phyloP scores from a whole-genome alignment of 805 yeast genomes.

The Saccharomycopsis capsularis region DNA sequence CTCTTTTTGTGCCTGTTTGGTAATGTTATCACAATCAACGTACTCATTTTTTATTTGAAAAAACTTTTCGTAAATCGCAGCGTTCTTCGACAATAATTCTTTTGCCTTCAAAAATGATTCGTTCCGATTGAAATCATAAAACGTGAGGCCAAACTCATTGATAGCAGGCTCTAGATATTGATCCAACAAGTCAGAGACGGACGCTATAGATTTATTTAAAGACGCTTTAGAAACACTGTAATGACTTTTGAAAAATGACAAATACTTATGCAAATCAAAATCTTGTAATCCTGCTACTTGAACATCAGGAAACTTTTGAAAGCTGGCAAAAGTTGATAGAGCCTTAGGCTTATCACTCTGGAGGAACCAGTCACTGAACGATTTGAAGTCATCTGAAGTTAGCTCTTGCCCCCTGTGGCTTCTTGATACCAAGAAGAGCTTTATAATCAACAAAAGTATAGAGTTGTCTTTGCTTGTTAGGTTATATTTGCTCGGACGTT shows the following conservation, averaged over 20 bases:
- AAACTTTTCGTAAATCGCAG: background rate
- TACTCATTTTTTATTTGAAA: background rate
- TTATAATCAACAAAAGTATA: background rate
- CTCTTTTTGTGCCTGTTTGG: background rate
- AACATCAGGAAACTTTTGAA: too few species aligned
- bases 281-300: too few species aligned
- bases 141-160: background rate
- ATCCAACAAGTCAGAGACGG: too few species aligned
- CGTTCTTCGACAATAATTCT: background rate
- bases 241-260: too few species aligned
- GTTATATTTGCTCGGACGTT: background rate
- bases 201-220: too few species aligned
- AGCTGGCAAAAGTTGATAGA: too few species aligned
- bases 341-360: too few species aligned
- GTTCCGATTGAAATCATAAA: background rate
- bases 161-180: background rate
- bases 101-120: background rate
- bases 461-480: background rate
- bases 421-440: background rate
- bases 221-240: background rate
- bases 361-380: background rate
- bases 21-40: background rate
- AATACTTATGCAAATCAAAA: too few species aligned
- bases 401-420: background rate
- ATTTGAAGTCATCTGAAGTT: background rate